A percentile compares a stretch with the other conserved stretches of the same genome.
These are phyloP conservation scores for Akanthomyces lecanii DNA, from an alignment of 2,329 filamentous ascomycete genomes.

Conservation along the genomic window DNA sequence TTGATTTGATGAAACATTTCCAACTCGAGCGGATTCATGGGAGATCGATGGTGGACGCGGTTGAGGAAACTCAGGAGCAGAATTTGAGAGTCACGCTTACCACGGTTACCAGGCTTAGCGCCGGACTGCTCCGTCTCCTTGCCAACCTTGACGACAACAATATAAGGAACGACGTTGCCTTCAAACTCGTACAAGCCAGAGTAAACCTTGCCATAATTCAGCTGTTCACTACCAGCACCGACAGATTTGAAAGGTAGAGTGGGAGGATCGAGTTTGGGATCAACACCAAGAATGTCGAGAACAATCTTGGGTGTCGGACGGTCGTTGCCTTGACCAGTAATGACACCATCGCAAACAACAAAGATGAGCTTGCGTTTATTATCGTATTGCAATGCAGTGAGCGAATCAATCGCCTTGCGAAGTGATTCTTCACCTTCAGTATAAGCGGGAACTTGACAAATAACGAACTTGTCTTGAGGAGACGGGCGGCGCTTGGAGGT, in stretches of 20 bases:
- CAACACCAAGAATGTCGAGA: constrained; percentile 92
- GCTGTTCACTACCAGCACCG: constrained; percentile 80
- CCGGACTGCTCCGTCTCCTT: constrained; percentile 92
- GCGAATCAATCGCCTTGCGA: constrained; percentile 85
- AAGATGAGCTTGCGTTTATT: constrained; percentile 97
- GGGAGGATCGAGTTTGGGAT: constrained; percentile 92
- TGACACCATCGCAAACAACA: constrained; percentile 95
- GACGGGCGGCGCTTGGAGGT: constrained; percentile 85
- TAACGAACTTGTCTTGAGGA: constrained; percentile 97
- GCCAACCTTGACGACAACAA: constrained; percentile 94
- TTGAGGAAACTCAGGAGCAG: constrained; percentile 96
- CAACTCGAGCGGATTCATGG: constrained; percentile 93
- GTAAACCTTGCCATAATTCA: constrained; percentile 98
- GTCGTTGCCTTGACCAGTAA: constrained; percentile 93
- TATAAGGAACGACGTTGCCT: constrained; percentile 93
- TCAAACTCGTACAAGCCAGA: constrained; percentile 96
- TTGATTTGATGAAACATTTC: constrained; percentile 99
- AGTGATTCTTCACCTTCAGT: constrained; percentile 96
- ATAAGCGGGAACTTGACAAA: constrained; percentile 96
- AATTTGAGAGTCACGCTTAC: constrained; percentile 97
- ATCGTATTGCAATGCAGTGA: constrained; percentile 92
- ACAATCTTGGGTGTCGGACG: constrained; percentile 96
- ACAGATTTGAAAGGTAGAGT: constrained; percentile 93
- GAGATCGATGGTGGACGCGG: constrained; percentile 86
- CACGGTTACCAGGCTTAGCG: constrained; percentile 92